Percentiles rank a stretch among this genome's conserved stretches.
Conservation (phyloP, 139 green algal species). For the Auxenochlorella pyrenoidosa region DNA sequence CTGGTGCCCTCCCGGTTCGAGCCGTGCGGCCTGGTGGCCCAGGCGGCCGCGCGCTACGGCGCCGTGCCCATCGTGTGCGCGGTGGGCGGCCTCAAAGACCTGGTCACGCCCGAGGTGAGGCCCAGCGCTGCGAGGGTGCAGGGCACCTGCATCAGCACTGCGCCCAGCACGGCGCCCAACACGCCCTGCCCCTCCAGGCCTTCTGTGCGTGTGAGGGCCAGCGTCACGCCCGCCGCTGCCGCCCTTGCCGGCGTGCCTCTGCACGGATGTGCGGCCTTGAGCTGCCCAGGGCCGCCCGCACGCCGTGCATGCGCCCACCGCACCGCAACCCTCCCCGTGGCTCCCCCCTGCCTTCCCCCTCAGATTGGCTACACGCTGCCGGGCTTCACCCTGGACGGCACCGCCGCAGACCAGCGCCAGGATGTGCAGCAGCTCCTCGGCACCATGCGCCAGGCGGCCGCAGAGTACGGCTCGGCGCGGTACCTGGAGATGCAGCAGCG, state of each 20-base stretch:
- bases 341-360: not conserved
- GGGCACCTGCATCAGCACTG: too few species aligned
- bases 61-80: constrained; percentile 75
- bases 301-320: too few species aligned
- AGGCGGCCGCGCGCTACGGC: constrained; percentile 79
- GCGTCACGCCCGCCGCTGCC: too few species aligned
- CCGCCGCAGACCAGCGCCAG: constrained; percentile 28
- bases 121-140: too few species aligned
- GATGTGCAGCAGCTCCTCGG: constrained; percentile 47
- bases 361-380: constrained; percentile 37
- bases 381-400: not conserved
- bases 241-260: too few species aligned
- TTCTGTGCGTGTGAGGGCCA: too few species aligned
- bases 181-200: too few species aligned
- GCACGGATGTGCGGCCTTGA: not conserved
- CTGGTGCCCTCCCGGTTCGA: constrained; percentile 87
- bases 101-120: constrained; percentile 50
- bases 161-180: too few species aligned
- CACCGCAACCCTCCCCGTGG: too few species aligned
- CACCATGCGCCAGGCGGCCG: constrained; percentile 37
- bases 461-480: constrained; percentile 42
- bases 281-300: not conserved
- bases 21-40: constrained; percentile 87
- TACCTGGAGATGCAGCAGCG: constrained; percentile 43
- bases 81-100: constrained; percentile 80